These are phyloP conservation scores for Claviceps monticola DNA, from an alignment of 2,329 filamentous ascomycete genomes.

Conservation along the genomic window DNA sequence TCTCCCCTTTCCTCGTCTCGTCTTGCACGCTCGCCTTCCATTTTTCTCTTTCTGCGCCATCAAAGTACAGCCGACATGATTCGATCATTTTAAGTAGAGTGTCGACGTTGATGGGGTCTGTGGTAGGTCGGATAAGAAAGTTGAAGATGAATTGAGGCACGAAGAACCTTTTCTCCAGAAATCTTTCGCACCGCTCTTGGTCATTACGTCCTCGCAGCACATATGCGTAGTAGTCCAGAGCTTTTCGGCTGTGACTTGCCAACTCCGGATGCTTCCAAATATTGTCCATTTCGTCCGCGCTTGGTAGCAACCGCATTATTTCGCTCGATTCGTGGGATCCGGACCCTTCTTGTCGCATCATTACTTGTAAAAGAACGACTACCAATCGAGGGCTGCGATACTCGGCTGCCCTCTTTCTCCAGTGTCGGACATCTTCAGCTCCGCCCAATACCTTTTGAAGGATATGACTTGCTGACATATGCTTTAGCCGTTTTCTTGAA, in stretches of 20 bases:
- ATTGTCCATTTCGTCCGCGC: conserved; percentile 11
- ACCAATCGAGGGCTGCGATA: conserved; percentile 16
- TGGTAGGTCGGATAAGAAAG: conserved; percentile 16
- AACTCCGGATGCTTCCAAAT: conserved; percentile 9
- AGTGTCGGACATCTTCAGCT: conserved; percentile 3
- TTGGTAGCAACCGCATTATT: conserved; percentile 14
- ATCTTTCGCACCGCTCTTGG: conserved; percentile 18
- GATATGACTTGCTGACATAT: conserved; percentile 13
- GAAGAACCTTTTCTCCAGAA: conserved; percentile 12
- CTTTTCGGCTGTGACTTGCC: conserved; percentile 11
- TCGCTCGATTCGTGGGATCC: conserved; percentile 7
- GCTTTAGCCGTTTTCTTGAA: conserved; percentile 9
- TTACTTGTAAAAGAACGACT: conserved; percentile 19
- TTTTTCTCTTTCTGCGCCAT: background rate
- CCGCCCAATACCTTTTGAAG: conserved; percentile 11
- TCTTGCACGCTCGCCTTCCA: too few species aligned
- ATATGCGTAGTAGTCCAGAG: conserved; percentile 14
- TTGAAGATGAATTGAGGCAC: conserved; percentile 18
- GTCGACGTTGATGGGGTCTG: conserved; percentile 12
- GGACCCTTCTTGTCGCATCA: conserved; percentile 13
- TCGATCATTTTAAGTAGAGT: conserved; percentile 15
- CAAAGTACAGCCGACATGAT: conserved; percentile 11
- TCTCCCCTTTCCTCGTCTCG: background rate
- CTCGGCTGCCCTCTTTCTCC: conserved; percentile 11
- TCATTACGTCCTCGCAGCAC: conserved; percentile 18